Evolutionary conservation across 306 rosid species (phyloP).

Genomic region (Glycine soja): DNA sequence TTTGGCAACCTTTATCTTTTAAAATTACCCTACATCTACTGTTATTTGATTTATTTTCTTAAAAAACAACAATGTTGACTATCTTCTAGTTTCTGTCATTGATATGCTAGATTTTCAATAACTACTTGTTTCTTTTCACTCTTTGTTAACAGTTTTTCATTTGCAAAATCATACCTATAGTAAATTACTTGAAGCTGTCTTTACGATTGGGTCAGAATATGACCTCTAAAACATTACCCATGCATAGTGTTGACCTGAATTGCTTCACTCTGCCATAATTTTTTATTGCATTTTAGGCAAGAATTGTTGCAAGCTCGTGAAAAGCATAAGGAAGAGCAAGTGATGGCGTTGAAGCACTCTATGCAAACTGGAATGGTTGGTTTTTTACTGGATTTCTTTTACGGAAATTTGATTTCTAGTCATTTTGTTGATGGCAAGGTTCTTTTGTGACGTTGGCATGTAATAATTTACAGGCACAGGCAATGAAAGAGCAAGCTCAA

Average conservation of each 20-base stretch:
- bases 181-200: conserved; percentile 35
- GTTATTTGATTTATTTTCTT: conserved; percentile 26
- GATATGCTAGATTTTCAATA: neutral
- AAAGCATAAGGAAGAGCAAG: conserved; percentile 89
- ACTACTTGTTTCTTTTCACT: neutral
- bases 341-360: conserved; percentile 68
- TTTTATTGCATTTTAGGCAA: conserved; percentile 60
- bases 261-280: conserved; percentile 2
- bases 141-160: conserved; percentile 25
- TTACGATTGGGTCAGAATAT: conserved; percentile 2
- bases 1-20: neutral
- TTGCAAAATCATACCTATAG: conserved; percentile 10
- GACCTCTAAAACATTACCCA: conserved; percentile 29
- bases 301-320: conserved; percentile 81
- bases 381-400: conserved; percentile 37
- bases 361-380: conserved; percentile 98
- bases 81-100: neutral
- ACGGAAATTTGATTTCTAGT: conserved; percentile 1
- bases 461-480: conserved; percentile 80
- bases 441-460: conserved; percentile 17
- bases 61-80: conserved; percentile 17
- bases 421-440: conserved; percentile 2
- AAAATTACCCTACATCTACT: neutral
- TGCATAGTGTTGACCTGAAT: conserved; percentile 12
- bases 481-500: conserved; percentile 99